Evolutionary conservation across 2,329 filamentous ascomycete genomes (phyloP).

Genomic region (Colletotrichum endophyticum): DNA sequence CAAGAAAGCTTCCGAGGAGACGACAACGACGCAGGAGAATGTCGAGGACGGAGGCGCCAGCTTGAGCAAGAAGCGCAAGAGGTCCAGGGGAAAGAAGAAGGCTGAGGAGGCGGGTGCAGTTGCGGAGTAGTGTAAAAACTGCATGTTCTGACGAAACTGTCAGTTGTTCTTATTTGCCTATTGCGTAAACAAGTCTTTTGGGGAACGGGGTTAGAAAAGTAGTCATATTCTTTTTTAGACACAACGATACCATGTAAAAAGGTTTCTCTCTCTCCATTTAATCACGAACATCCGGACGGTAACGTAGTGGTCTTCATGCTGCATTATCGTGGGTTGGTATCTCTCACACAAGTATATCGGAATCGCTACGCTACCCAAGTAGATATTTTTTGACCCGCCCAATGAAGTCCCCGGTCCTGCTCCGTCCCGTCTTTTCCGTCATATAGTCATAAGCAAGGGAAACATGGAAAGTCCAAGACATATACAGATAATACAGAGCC

Average conservation of each 20-base stretch:
- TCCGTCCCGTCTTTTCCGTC: not conserved
- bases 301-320: not conserved
- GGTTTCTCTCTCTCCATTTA: not conserved
- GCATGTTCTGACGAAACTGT: not conserved
- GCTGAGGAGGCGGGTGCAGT: slow-evolving; percentile 30
- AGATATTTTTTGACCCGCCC: not conserved
- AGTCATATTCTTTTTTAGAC: slow-evolving; percentile 5
- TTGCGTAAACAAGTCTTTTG: not conserved
- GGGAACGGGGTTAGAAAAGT: slow-evolving; percentile 1
- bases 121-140: not conserved
- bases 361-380: slow-evolving; percentile 3
- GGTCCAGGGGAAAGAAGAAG: slow-evolving; percentile 50
- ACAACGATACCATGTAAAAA: slow-evolving; percentile 14
- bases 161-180: not conserved
- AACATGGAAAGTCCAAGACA: not conserved
- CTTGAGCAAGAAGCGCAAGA: slow-evolving; percentile 55
- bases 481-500: not conserved
- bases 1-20: slow-evolving; percentile 22
- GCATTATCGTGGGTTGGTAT: slow-evolving; percentile 2
- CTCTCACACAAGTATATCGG: slow-evolving; percentile 3
- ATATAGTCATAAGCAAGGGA: not conserved
- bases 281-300: not conserved
- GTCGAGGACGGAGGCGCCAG: slow-evolving; percentile 31
- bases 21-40: slow-evolving; percentile 23
- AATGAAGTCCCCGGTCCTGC: not conserved